Conservation (phyloP, 78 protist species). For the Dictyostelium brefeldianum region DNA sequence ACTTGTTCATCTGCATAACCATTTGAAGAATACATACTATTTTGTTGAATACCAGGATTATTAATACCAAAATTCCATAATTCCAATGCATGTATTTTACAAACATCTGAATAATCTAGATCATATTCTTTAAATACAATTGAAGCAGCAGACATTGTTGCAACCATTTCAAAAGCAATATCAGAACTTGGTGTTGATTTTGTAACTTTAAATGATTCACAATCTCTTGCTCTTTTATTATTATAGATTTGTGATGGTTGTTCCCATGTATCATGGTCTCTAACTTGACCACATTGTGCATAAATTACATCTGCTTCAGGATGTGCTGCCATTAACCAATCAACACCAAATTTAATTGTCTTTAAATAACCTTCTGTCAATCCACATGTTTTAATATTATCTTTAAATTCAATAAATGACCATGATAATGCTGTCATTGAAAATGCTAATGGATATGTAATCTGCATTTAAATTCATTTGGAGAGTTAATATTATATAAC, state of each 20-base stretch:
- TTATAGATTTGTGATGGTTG: not conserved
- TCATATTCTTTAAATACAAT: constrained; percentile 6
- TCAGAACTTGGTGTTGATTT: constrained; percentile 58
- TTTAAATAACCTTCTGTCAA: not conserved
- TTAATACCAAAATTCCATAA: constrained; percentile 42
- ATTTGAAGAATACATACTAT: constrained; percentile 26
- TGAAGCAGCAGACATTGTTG: constrained; percentile 24
- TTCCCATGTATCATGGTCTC: not conserved
- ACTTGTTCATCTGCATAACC: constrained; percentile 46
- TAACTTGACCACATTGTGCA: not conserved
- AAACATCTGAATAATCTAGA: not conserved
- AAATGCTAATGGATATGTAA: not conserved
- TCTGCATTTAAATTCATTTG: not conserved
- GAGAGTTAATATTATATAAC: not conserved
- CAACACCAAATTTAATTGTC: not conserved
- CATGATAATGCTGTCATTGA: constrained; percentile 18
- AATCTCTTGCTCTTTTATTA: not conserved
- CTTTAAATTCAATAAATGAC: not conserved
- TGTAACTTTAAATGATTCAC: not conserved
- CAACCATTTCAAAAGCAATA: constrained; percentile 33
- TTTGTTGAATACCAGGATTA: constrained; percentile 14
- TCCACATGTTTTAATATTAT: constrained; percentile 7
- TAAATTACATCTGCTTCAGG: not conserved
- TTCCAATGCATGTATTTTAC: constrained; percentile 43
- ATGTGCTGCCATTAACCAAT: constrained; percentile 8